These are phyloP conservation scores for Lathyrus sativus DNA, from an alignment of 306 rosid species.

Conservation along the genomic window DNA sequence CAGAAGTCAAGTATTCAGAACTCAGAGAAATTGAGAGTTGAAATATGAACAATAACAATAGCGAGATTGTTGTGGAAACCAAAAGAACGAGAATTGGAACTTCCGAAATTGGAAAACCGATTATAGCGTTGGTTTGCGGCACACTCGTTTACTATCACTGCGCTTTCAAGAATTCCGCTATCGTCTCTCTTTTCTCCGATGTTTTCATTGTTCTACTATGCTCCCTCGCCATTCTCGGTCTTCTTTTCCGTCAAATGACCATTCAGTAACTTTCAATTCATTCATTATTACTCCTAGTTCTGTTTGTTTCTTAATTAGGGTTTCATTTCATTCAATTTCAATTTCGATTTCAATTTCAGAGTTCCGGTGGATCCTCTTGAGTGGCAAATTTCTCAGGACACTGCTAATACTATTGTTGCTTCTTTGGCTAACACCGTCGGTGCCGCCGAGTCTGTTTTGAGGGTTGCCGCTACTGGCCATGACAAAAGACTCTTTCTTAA, in stretches of 20 bases:
- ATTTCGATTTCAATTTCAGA: slow-evolving; percentile 39
- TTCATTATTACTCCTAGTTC: too few species aligned
- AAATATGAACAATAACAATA: too few species aligned
- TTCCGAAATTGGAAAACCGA: slow-evolving; percentile 48
- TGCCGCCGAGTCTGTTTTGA: slow-evolving; percentile 88
- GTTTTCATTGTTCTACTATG: slow-evolving; percentile 92
- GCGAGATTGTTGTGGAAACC: not conserved
- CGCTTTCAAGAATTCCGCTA: slow-evolving; percentile 65
- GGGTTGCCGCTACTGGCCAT: slow-evolving; percentile 96
- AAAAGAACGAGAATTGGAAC: not conserved
- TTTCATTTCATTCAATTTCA: not conserved
- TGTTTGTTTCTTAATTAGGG: not conserved
- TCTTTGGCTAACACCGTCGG: slow-evolving; percentile 86
- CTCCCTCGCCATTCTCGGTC: slow-evolving; percentile 95
- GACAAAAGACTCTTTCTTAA: slow-evolving; percentile 90
- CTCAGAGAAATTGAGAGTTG: too few species aligned
- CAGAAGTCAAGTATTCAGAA: too few species aligned
- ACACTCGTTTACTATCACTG: slow-evolving; percentile 84
- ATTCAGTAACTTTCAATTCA: slow-evolving; percentile 32
- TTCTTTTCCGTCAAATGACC: slow-evolving; percentile 84
- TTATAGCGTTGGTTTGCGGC: slow-evolving; percentile 62
- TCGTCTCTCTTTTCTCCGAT: slow-evolving; percentile 78
- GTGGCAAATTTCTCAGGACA: slow-evolving; percentile 95
- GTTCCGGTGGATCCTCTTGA: slow-evolving; percentile 95
- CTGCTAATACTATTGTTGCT: slow-evolving; percentile 72